phyloP scores from a whole-genome alignment of 1,139 yeast genomes.

The Kazachstania sp. region DNA sequence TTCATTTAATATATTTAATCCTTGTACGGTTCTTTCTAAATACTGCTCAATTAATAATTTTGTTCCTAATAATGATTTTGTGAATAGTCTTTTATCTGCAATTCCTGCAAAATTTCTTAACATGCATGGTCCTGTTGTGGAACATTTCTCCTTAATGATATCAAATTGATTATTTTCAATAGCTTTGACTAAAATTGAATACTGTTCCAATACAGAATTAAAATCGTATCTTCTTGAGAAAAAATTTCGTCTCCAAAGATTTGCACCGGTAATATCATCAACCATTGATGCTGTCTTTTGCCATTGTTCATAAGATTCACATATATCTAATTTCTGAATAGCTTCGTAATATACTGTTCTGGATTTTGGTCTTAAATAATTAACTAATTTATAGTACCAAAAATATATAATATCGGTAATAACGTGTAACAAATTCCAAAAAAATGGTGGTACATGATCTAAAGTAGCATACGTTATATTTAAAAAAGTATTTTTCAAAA shows the following conservation, averaged over 20 bases:
- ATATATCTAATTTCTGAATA: slow-evolving; percentile 24
- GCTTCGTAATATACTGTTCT: slow-evolving; percentile 27
- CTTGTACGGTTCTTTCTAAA: slow-evolving; percentile 61
- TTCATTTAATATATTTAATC: slow-evolving; percentile 47
- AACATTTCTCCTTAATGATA: slow-evolving; percentile 55
- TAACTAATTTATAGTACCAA: slow-evolving; percentile 38
- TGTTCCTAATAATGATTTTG: slow-evolving; percentile 80
- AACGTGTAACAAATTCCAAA: slow-evolving; percentile 57
- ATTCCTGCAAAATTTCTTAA: slow-evolving; percentile 89
- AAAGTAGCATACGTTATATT: slow-evolving; percentile 22
- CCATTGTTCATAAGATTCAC: slow-evolving; percentile 53
- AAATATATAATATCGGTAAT: slow-evolving; percentile 50
- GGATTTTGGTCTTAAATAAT: slow-evolving; percentile 25
- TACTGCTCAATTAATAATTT: slow-evolving; percentile 83
- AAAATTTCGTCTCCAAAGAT: slow-evolving; percentile 80
- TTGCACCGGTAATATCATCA: slow-evolving; percentile 61
- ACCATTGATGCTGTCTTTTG: slow-evolving; percentile 48
- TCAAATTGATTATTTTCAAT: slow-evolving; percentile 50
- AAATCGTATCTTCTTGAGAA: slow-evolving; percentile 79
- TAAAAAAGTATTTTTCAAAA: slow-evolving; percentile 19
- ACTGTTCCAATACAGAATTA: slow-evolving; percentile 65
- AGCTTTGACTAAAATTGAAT: slow-evolving; percentile 55
- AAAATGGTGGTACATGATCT: slow-evolving; percentile 50
- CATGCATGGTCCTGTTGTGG: slow-evolving; percentile 59
- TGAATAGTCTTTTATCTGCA: slow-evolving; percentile 68